Evolutionary conservation across 495 filamentous ascomycete genomes (phyloP).

Genomic region (Trichoderma orchidacearum): DNA sequence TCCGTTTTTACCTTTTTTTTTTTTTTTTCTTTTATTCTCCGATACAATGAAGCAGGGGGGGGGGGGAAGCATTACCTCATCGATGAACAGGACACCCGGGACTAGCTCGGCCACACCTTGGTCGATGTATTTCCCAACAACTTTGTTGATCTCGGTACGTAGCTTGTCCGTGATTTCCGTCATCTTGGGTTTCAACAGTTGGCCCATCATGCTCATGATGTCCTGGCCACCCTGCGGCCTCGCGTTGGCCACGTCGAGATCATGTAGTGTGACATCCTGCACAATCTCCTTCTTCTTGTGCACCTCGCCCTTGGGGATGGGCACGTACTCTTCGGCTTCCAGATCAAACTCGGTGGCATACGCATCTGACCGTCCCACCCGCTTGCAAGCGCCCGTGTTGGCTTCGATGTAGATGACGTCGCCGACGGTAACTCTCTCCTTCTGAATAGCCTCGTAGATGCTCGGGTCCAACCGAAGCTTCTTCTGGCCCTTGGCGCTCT

Average conservation of each 20-base stretch:
- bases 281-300: slow-evolving; percentile 99
- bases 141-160: slow-evolving; percentile 92
- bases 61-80: slow-evolving; percentile 53
- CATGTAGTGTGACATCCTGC: slow-evolving; percentile 95
- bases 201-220: slow-evolving; percentile 99
- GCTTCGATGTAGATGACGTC: slow-evolving; percentile 99
- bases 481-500: slow-evolving; percentile 88
- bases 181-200: slow-evolving; percentile 97
- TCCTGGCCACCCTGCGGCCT: slow-evolving; percentile 93
- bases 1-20: too few species aligned
- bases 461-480: slow-evolving; percentile 91
- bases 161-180: slow-evolving; percentile 97
- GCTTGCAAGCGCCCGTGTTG: slow-evolving; percentile 92
- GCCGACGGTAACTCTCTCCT: slow-evolving; percentile 88
- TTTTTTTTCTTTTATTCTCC: not conserved
- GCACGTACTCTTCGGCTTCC: slow-evolving; percentile 96
- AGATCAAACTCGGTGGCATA: slow-evolving; percentile 97
- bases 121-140: slow-evolving; percentile 95
- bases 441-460: slow-evolving; percentile 98
- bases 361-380: slow-evolving; percentile 87
- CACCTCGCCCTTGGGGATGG: slow-evolving; percentile 95
- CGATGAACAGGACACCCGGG: slow-evolving; percentile 93
- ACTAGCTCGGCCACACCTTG: slow-evolving; percentile 97
- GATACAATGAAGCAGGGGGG: not conserved
- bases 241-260: slow-evolving; percentile 91